A percentile compares a stretch with the other conserved stretches of the same genome.
Evolutionary conservation across 1,139 yeast species (phyloP).

Genomic region (Candida sp.): DNA sequence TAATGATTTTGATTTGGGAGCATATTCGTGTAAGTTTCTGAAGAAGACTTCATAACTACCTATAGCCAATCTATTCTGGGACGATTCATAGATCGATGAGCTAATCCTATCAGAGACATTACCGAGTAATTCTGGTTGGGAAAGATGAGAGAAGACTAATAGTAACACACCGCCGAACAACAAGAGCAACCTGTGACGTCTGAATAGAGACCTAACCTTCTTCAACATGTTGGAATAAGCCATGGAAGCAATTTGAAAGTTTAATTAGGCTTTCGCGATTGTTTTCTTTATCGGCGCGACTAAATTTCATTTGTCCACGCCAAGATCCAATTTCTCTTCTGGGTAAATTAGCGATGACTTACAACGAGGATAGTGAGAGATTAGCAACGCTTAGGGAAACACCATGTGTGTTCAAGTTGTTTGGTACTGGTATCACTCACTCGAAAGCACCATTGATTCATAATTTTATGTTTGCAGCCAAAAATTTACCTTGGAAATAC

Average conservation of each 20-base stretch:
- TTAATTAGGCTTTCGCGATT: too few relatives aligned
- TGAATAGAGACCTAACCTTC: background rate
- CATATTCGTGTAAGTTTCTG: conserved; percentile 24
- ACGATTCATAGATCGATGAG: background rate
- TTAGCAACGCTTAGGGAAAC: background rate
- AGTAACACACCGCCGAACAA: background rate
- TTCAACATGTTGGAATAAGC: background rate
- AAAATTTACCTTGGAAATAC: conserved; percentile 15
- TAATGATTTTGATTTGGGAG: conserved; percentile 25
- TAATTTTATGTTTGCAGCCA: conserved; percentile 13
- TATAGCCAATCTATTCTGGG: background rate
- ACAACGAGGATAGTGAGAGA: too few relatives aligned
- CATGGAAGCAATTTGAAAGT: background rate
- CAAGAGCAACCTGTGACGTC: background rate
- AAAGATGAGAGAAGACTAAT: background rate
- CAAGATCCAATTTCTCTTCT: too few relatives aligned
- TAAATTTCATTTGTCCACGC: too few relatives aligned
- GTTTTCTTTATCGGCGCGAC: too few relatives aligned
- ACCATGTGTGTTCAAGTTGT: conserved; percentile 6
- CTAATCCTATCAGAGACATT: background rate
- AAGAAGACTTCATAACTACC: conserved; percentile 22
- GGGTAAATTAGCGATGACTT: too few relatives aligned
- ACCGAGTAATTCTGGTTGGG: background rate
- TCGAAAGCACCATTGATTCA: conserved; percentile 19
- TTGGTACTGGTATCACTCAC: conserved; percentile 14